Base-by-base conservation (phyloP, 345 rosid species). In the thale cress (Arabidopsis thaliana) region DNA sequence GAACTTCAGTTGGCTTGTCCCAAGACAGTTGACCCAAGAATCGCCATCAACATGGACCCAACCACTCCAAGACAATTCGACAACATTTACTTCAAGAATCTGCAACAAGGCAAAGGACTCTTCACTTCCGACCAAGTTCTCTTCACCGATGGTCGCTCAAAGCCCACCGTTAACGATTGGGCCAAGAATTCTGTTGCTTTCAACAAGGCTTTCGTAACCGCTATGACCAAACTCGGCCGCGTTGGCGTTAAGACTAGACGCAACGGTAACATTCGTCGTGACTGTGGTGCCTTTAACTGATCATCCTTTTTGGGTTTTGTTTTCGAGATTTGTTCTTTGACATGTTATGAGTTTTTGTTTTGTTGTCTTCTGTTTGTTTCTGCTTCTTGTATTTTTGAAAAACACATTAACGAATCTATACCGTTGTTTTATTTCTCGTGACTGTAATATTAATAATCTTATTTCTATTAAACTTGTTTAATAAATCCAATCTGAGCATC, bases 11-110 rank as follows among this genome's bases (percentile, higher is more conserved):
- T 10, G 12, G 87, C 89, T 86, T 91, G 97, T 63, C 97, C 97
- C 10, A 78, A 32, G 68, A 79, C 79, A 0, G 97, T 91, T 59
- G 90, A 88, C 80, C 85, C 91, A 23, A 74, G 74, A 60, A 88
- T 91, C 72, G 96, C 93, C 82, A 81, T 91, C 36, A 84, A 89
- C 88, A 89, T 91, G 83, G 96, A 91, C 79, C 91, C 93, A 1
- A 69, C 12, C 60, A 82, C 96, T 10, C 95, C 97, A 8, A 76
- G 40, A 5, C 73, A 28, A 23, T 91, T 91, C 61, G 97, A 91
- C 79, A 91, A 91, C 74, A 13, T 60, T 9, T 91, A 89, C 84
- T 91, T 30, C 88, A 74, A 83, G 78, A 91, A 91, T 65, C 89
- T 91, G 2, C 84, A 79, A 75, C 76, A 85, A 24, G 90, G 91